Conservation (phyloP, 2,329 filamentous ascomycete genomes). For the Byssoonygena ceratinophila region DNA sequence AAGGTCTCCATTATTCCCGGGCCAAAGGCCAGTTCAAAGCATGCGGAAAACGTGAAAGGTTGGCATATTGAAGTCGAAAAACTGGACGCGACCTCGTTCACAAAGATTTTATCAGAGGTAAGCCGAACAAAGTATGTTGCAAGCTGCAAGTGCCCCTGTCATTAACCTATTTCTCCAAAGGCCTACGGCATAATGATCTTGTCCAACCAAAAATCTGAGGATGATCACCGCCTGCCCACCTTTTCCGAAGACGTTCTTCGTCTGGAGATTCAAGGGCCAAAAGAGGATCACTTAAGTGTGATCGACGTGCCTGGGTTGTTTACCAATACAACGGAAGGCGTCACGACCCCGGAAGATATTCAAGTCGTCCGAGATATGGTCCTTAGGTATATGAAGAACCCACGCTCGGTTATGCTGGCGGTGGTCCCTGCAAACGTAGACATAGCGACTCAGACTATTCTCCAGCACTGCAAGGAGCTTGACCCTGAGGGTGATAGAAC, state of each 20-base stretch:
- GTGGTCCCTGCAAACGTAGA: constrained; percentile 43
- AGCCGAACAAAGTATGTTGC: not conserved
- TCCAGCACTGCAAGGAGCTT: constrained; percentile 27
- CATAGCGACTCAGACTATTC: constrained; percentile 48
- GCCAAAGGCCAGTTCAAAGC: constrained; percentile 18
- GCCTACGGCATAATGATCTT: constrained; percentile 23
- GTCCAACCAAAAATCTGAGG: constrained; percentile 14
- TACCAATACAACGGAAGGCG: constrained; percentile 16
- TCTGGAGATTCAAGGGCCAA: constrained; percentile 36
- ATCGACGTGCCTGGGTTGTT: constrained; percentile 42
- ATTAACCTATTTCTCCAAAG: constrained; percentile 12
- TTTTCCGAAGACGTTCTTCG: constrained; percentile 37
- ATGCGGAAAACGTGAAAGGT: constrained; percentile 17
- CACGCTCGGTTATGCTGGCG: constrained; percentile 49
- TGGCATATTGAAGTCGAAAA: constrained; percentile 21
- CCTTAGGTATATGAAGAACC: constrained; percentile 44
- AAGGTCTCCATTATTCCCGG: constrained; percentile 32
- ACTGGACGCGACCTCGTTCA: constrained; percentile 20
- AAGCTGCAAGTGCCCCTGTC: not conserved
- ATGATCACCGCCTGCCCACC: constrained; percentile 12
- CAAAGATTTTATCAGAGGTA: constrained; percentile 23
- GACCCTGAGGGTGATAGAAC: constrained; percentile 24
- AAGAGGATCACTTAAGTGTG: constrained; percentile 33
- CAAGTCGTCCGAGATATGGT: constrained; percentile 15
- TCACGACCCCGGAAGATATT: constrained; percentile 17